Evolutionary conservation across 305 asterid genomes (phyloP), one percentile per base, ranked within the genome.

Genomic region (Solanum hybrid): DNA sequence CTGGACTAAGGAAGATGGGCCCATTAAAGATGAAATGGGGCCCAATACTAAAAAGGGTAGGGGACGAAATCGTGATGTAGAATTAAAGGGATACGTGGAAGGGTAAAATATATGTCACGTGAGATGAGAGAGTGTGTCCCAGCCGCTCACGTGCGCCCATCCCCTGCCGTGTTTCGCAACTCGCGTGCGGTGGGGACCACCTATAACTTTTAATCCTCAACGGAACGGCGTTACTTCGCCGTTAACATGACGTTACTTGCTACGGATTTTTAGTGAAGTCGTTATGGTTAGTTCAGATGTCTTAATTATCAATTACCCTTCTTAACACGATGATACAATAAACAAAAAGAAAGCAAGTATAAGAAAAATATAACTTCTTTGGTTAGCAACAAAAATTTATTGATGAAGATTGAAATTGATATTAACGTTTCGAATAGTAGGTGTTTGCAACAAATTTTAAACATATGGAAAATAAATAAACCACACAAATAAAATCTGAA

Each of bases 161-260:
- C 88, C 94, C 95, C 90, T 93, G 94, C 88, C 86, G 90, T 66
- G 92, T 89, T 90, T 91, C 92, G 89, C 91, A 75, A 42, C 90
- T 93, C 92, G 93, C 94, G 94, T 94, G 95, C 91, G 95, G 95
- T 91, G 95, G 94, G 95, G 92, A 86, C 95, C 94, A 60, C 46
- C 87, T 64, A 14, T 81, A 17, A 3, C 29, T 46, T 29, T 31
- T 75, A 6, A 2, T 5, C 0, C 17, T 84, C 17, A 51, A 84
- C 42, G 42, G 75, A 51, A 51, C 42, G 75, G 31, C 32, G 75
- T 82, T 46, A 26, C 9, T 14, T 0, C 4, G 40, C 10, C 73
- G 87, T 84, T 51, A 51, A 84, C 22, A 8, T 17, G 24, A 1
- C 73, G 6, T 82, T 24, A 42, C 72, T 17, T 35, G 5, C 42